A percentile compares a stretch with the other conserved stretches of the same genome.
phyloP scores from a whole-genome alignment of 2,329 filamentous ascomycete species.

The Trichophyton simii region DNA sequence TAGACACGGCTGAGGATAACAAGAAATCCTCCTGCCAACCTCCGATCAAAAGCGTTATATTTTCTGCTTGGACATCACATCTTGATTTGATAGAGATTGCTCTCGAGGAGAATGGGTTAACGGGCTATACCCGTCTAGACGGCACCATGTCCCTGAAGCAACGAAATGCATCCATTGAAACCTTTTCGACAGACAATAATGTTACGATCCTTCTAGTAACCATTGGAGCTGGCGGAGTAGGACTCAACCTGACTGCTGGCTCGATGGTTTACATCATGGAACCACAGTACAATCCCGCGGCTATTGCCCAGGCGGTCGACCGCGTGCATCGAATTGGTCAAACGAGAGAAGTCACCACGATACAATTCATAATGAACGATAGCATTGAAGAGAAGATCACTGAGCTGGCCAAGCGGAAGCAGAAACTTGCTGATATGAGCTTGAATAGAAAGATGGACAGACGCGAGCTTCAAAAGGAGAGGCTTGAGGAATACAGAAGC shows the following conservation, averaged over 20 bases:
- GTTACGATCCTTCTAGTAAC: slow-evolving; percentile 80
- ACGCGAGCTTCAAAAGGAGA: slow-evolving; percentile 52
- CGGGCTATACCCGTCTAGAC: slow-evolving; percentile 66
- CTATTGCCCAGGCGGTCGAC: slow-evolving; percentile 87
- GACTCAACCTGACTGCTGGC: slow-evolving; percentile 76
- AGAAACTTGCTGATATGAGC: slow-evolving; percentile 73
- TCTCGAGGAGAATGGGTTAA: slow-evolving; percentile 44
- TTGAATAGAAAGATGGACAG: slow-evolving; percentile 56
- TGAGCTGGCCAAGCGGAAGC: slow-evolving; percentile 81
- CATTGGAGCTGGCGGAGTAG: slow-evolving; percentile 81
- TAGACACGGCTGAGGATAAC: slow-evolving; percentile 46
- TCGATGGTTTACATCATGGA: slow-evolving; percentile 95
- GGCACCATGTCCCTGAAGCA: slow-evolving; percentile 70
- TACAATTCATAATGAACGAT: slow-evolving; percentile 75
- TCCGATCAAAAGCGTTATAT: slow-evolving; percentile 85
- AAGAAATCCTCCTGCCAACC: slow-evolving; percentile 45
- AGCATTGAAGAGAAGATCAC: slow-evolving; percentile 95
- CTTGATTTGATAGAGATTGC: slow-evolving; percentile 84
- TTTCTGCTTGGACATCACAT: slow-evolving; percentile 92
- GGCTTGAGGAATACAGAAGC: slow-evolving; percentile 47
- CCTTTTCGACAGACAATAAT: slow-evolving; percentile 58
- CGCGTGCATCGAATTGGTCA: slow-evolving; percentile 86
- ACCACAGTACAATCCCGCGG: slow-evolving; percentile 91
- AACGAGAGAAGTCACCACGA: slow-evolving; percentile 73
- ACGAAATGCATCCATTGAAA: slow-evolving; percentile 61